Evolutionary conservation across 176 grass and related monocot species (phyloP), one percentile per base, ranked within the genome.

Genomic region (Aegilops longissima): DNA sequence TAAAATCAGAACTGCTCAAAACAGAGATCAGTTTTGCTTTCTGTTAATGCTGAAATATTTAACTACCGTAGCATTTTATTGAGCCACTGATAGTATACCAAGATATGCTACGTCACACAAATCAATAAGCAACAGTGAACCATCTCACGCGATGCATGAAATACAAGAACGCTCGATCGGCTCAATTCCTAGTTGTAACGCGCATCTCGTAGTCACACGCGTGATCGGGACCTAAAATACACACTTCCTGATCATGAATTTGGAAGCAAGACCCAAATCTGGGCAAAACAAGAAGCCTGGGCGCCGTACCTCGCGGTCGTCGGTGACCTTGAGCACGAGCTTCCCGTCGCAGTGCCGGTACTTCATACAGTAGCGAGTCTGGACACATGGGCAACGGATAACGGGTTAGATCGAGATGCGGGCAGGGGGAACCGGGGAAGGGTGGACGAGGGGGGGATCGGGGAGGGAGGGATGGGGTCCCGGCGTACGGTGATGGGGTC

Each of bases 291-390:
- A 14, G 6, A 71, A 29, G 35, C 4, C 79, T 21, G 88, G 23
- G 35, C 73, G 17, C 31, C 21, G 86, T 64, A 99, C 97, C 92
- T 91, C 85, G 20, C 64, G 83, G 81, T 99, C 79, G 82, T 99
- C 92, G 36, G 97, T 96, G 73, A 99, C 97, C 86, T 99, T 99
- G 66, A 99, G 97, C 81, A 96, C 97, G 49, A 96, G 92, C 90
- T 93, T 96, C 66, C 97, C 94, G 23, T 99, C 94, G 66, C 97
- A 99, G 70, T 99, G 97, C 84, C 97, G 70, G 81, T 96, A 99
- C 90, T 96, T 99, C 80, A 89, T 87, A 62, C 91, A 85, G 64
- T 99, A 99, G 79, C 97, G 90, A 34, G 94, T 92, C 97, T 95
- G 59, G 33, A 39, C 6, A 24, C 17, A 85, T 21, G 33, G 12